Evolutionary conservation across 2,329 filamentous ascomycete species (phyloP), one percentile per base, ranked within the genome.

Genomic region (Talaromyces sp.): DNA sequence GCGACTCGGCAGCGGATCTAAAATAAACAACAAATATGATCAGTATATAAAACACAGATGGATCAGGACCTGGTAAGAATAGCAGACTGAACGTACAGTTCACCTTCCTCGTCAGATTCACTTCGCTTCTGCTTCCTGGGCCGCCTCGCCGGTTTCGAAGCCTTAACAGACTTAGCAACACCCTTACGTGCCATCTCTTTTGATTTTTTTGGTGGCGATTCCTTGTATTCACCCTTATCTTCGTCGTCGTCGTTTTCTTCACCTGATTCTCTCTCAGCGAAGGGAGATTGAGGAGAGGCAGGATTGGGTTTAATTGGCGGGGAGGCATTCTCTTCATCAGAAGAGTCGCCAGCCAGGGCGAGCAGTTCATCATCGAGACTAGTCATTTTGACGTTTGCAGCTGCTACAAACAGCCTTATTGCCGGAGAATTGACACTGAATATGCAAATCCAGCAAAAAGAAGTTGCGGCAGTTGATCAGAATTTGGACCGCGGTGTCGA

Each of bases 351-450:
- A 63, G 93, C 95, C 69, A 98, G 88, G 74, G 92, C 93, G 69
- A 98, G 89, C 70, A 98, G 88, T 82, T 97, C 94, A 72, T 94
- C 93, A 76, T 98, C 94, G 70, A 97, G 86, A 75, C 94, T 76
- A 14, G 67, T 56, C 93, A 97, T 96, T 73, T 69, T 84, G 69
- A 73, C 71, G 22, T 39, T 41, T 24, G 35, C n/a, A 33, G n/a
- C n/a, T 59, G 22, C 19, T 16, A 43, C 56, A 59, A 59, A 45
- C 22, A 6, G 22, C 39, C 22, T 31, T 31, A 31, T 52, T 52
- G 7, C 27, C 9, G 24, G 33, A 3, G 13, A 19, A 5, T 19
- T 0, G 50, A 13, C 31, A 2, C n/a, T 14, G 52, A 22, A 27
- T 39, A 35, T 31, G 16, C 3, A 11, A 54, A n/a, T 37, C 24